A percentile compares a stretch with the other conserved stretches of the same genome.
Evolutionary conservation across 768 basidiomycete genomes (phyloP).

Genomic region (Leccinum truebloodii): DNA sequence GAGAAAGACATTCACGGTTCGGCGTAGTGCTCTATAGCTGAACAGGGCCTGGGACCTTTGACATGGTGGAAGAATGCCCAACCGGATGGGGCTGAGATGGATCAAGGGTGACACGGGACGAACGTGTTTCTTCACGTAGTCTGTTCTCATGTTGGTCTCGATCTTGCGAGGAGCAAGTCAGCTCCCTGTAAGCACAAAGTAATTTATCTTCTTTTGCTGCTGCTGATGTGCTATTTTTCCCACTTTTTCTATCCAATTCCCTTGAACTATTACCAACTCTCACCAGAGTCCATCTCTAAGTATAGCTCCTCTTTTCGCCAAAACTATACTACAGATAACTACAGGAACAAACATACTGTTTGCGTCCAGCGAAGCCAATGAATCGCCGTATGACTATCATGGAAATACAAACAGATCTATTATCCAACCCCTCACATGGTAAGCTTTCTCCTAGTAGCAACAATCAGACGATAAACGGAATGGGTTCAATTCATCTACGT

Average conservation of each 20-base stretch:
- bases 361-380: background rate
- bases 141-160: background rate
- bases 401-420: background rate
- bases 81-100: slow-evolving; percentile 42
- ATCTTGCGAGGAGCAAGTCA: background rate
- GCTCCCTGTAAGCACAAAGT: slow-evolving; percentile 6
- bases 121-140: background rate
- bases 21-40: slow-evolving; percentile 77
- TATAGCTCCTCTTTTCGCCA: background rate
- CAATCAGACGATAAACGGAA: background rate
- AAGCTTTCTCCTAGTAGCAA: background rate
- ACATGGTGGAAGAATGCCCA: slow-evolving; percentile 69
- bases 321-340: background rate
- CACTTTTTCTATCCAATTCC: background rate
- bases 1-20: background rate
- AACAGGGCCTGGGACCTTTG: slow-evolving; percentile 77
- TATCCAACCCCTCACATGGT: background rate
- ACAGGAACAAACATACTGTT: background rate
- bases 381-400: background rate
- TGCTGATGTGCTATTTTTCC: background rate
- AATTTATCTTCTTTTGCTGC: too few relatives aligned
- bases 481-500: background rate
- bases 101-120: slow-evolving; percentile 33
- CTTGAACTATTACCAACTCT: background rate
- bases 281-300: background rate